These are phyloP conservation scores for Metarhizium rileyi DNA, from an alignment of 2,329 filamentous ascomycete genomes.

Conservation along the genomic window DNA sequence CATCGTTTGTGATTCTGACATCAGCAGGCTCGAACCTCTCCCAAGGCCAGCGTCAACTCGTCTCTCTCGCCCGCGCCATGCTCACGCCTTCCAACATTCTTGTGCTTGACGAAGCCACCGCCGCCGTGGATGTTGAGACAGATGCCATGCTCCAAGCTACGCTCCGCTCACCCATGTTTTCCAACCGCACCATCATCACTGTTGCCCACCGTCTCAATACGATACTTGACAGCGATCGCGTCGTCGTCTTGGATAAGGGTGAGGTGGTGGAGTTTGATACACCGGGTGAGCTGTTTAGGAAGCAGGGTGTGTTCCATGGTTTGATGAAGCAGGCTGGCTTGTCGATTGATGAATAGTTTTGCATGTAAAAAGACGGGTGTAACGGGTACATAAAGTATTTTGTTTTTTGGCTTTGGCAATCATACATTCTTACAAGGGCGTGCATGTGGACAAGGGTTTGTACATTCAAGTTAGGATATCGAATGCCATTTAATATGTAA, in stretches of 20 bases:
- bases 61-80: conserved; percentile 87
- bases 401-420: neutral
- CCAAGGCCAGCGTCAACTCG: conserved; percentile 86
- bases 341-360: conserved; percentile 34
- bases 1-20: conserved; percentile 8
- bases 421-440: too few species aligned
- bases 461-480: too few species aligned
- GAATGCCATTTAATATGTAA: too few species aligned
- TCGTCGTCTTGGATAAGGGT: conserved; percentile 87
- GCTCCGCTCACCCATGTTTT: conserved; percentile 58
- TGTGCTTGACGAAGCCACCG: conserved; percentile 93
- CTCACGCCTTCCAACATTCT: conserved; percentile 95
- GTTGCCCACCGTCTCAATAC: conserved; percentile 98
- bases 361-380: neutral
- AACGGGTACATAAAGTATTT: neutral
- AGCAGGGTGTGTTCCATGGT: conserved; percentile 73
- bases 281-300: conserved; percentile 65
- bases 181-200: conserved; percentile 92
- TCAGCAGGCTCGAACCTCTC: conserved; percentile 79
- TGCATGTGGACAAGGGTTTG: too few species aligned
- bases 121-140: conserved; percentile 59
- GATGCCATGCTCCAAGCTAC: conserved; percentile 58
- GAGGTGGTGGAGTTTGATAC: conserved; percentile 89
- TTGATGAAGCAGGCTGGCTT: conserved; percentile 87
- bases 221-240: conserved; percentile 79